A percentile compares a stretch with the other conserved stretches of the same genome.
Conservation (phyloP, 495 filamentous ascomycete genomes). For the Xylaria grammica region DNA sequence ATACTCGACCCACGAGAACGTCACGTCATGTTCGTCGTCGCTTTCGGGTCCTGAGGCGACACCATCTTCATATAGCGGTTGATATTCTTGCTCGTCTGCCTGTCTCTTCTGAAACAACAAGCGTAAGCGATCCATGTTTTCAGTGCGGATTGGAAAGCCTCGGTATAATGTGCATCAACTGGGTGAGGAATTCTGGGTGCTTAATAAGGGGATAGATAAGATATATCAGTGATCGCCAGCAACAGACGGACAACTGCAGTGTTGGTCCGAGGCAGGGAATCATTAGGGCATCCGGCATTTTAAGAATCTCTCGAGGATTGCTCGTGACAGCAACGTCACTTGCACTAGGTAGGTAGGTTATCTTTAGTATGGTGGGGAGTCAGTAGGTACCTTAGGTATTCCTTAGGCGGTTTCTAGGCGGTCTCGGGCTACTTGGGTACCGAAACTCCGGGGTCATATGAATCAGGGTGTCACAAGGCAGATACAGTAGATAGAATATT, state of each 20-base stretch:
- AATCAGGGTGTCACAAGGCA: conserved; percentile 5
- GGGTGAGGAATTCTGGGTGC: background rate
- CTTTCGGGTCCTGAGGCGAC: conserved; percentile 33
- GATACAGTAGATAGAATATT: background rate
- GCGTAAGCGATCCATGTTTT: conserved; percentile 54
- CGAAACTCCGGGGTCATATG: no score
- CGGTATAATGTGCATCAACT: conserved; percentile 5
- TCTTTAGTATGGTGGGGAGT: conserved; percentile 1
- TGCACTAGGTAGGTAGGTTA: no score
- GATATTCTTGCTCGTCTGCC: conserved; percentile 56
- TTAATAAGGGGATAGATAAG: background rate
- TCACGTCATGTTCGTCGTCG: conserved; percentile 35
- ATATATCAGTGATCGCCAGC: no score
- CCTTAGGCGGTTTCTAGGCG: no score
- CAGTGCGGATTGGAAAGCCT: conserved; percentile 10
- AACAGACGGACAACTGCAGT: background rate
- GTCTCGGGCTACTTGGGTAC: no score
- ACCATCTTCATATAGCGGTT: conserved; percentile 57
- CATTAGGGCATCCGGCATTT: background rate
- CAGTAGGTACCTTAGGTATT: no score
- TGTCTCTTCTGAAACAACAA: conserved; percentile 47
- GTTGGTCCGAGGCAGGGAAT: background rate
- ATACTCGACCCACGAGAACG: conserved; percentile 85
- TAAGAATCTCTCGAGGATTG: background rate
- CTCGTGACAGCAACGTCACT: background rate